Percentiles rank a stretch among this genome's conserved stretches.
Conservation (phyloP, 2,329 filamentous ascomycete genomes). For the Penicillium sp. region DNA sequence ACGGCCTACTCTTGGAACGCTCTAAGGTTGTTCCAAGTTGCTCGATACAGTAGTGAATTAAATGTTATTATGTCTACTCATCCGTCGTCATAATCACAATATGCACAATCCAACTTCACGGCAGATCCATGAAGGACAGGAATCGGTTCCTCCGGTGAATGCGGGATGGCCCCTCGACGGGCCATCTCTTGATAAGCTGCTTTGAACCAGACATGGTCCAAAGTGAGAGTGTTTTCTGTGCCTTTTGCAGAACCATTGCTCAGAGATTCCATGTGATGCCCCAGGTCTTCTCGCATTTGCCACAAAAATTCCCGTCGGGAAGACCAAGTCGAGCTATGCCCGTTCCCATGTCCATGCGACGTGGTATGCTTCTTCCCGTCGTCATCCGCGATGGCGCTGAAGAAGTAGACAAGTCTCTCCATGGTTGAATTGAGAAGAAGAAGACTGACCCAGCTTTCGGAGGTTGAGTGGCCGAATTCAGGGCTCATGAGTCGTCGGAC, state of each 20-base stretch:
- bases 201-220: conserved; percentile 26
- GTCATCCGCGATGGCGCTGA: conserved; percentile 21
- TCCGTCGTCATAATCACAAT: conserved; percentile 16
- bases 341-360: conserved; percentile 1
- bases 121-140: conserved; percentile 22
- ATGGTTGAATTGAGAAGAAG: conserved; percentile 29
- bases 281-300: conserved; percentile 25
- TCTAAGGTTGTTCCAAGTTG: background rate
- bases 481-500: conserved; percentile 28
- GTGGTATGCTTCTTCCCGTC: conserved; percentile 4
- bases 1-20: background rate
- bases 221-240: conserved; percentile 1
- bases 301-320: conserved; percentile 25
- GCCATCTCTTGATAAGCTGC: conserved; percentile 24
- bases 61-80: background rate
- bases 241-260: background rate
- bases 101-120: conserved; percentile 18
- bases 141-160: conserved; percentile 18
- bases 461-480: conserved; percentile 21
- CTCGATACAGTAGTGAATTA: background rate
- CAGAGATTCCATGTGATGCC: conserved; percentile 16
- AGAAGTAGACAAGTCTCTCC: conserved; percentile 25
- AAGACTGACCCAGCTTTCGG: conserved; percentile 26
- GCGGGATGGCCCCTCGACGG: conserved; percentile 21
- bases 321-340: conserved; percentile 17